Percentiles rank a stretch among this genome's conserved stretches.
These are phyloP conservation scores for Termitomyces sp. DNA, from an alignment of 768 basidiomycete species.

Conservation along the genomic window DNA sequence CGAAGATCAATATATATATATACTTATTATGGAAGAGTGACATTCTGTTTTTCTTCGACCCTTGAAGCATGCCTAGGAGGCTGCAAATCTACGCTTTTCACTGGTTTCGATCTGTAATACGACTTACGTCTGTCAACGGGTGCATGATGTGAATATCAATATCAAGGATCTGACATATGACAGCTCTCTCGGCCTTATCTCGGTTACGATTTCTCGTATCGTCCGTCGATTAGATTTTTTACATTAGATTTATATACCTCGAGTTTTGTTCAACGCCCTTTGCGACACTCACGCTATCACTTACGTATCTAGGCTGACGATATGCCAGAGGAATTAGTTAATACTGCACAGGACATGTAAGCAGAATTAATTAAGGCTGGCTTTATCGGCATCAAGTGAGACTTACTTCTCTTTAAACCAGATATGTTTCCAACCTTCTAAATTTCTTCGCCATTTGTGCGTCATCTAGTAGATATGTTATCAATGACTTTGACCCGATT, in stretches of 20 bases:
- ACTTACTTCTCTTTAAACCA: slow-evolving; percentile 4
- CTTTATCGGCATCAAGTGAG: slow-evolving; percentile 14
- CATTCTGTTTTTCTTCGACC: too few species aligned
- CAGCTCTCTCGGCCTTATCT: not conserved
- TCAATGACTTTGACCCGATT: too few species aligned
- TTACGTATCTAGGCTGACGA: too few species aligned
- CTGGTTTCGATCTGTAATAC: not conserved
- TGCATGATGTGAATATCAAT: not conserved
- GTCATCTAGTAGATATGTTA: too few species aligned
- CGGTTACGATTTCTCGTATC: not conserved
- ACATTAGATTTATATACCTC: not conserved
- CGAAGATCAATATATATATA: too few species aligned
- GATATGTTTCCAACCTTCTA: slow-evolving; percentile 23
- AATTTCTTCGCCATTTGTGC: slow-evolving; percentile 27
- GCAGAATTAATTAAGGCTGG: not conserved
- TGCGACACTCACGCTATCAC: not conserved
- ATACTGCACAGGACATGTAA: slow-evolving; percentile 7
- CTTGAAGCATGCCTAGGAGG: too few species aligned
- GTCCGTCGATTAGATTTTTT: too few species aligned
- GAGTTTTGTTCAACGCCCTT: not conserved
- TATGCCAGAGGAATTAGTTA: slow-evolving; percentile 20
- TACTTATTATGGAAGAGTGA: too few species aligned
- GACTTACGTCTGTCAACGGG: not conserved
- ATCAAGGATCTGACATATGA: not conserved
- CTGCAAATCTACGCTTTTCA: too few species aligned